Evolutionary conservation across 2,329 filamentous ascomycete genomes (phyloP).

Genomic region (Epichloe sibirici): DNA sequence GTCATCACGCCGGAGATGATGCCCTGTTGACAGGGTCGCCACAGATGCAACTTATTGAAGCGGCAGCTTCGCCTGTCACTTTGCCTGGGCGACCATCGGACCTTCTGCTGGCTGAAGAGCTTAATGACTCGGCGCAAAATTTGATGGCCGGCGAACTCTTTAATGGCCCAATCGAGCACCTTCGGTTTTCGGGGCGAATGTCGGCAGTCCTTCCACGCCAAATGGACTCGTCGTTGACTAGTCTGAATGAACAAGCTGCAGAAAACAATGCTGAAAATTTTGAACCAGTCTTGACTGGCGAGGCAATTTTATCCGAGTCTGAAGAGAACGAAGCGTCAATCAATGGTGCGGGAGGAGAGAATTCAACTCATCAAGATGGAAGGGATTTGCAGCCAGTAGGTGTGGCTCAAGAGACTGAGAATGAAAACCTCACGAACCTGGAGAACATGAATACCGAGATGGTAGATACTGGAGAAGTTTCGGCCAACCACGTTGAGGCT

Average conservation of each 20-base stretch:
- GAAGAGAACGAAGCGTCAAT: not conserved
- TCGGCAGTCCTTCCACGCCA: slow-evolving; percentile 33
- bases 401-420: not conserved
- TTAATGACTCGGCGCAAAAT: slow-evolving; percentile 9
- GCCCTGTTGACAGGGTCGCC: slow-evolving; percentile 17
- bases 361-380: not conserved
- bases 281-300: not conserved
- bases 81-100: slow-evolving; percentile 19
- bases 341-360: not conserved
- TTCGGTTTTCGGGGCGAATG: slow-evolving; percentile 32
- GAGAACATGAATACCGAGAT: not conserved
- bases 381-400: not conserved
- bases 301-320: not conserved
- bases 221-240: slow-evolving; percentile 25
- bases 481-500: not conserved
- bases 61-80: slow-evolving; percentile 18
- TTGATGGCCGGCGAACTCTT: slow-evolving; percentile 20
- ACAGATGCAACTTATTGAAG: slow-evolving; percentile 23
- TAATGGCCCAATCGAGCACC: slow-evolving; percentile 20
- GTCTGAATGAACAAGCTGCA: slow-evolving; percentile 12
- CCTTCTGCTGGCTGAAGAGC: slow-evolving; percentile 25
- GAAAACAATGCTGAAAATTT: not conserved
- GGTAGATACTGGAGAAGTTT: not conserved
- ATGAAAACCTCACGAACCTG: not conserved
- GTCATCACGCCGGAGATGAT: slow-evolving; percentile 13